These are phyloP conservation scores for Leccinum fallax DNA, from an alignment of 1,284 basidiomycete genomes.

Conservation along the genomic window DNA sequence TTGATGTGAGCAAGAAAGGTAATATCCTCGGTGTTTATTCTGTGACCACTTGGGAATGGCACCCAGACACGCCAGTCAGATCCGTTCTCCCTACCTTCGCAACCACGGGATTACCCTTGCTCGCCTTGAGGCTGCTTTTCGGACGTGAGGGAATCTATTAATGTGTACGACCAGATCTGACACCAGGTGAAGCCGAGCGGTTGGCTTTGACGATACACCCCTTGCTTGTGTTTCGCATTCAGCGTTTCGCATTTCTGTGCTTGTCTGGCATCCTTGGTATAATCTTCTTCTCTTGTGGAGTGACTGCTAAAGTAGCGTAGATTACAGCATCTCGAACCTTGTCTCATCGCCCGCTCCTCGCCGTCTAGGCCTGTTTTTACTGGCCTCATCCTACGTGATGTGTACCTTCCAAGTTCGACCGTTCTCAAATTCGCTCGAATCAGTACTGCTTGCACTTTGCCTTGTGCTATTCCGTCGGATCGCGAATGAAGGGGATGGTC, in stretches of 20 bases:
- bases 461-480: constrained; percentile 29
- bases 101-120: constrained; percentile 40
- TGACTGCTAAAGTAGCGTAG: constrained; percentile 24
- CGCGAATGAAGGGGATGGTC: background rate
- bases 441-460: constrained; percentile 35
- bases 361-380: constrained; percentile 32
- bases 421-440: constrained; percentile 45
- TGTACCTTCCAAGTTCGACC: constrained; percentile 44
- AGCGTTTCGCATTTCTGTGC: constrained; percentile 37
- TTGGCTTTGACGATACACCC: constrained; percentile 17
- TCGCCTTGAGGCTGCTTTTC: constrained; percentile 19
- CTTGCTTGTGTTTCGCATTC: constrained; percentile 30
- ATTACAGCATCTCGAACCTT: constrained; percentile 34
- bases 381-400: constrained; percentile 43
- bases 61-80: constrained; percentile 36
- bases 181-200: constrained; percentile 12
- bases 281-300: background rate
- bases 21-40: constrained; percentile 32
- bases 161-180: constrained; percentile 13
- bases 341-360: constrained; percentile 25
- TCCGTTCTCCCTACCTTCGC: constrained; percentile 39
- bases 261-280: constrained; percentile 40
- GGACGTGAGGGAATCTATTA: constrained; percentile 27
- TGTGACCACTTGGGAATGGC: constrained; percentile 44
- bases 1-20: constrained; percentile 28